phyloP scores from a whole-genome alignment of 495 filamentous ascomycete genomes.

The Schizothecium vesticola region DNA sequence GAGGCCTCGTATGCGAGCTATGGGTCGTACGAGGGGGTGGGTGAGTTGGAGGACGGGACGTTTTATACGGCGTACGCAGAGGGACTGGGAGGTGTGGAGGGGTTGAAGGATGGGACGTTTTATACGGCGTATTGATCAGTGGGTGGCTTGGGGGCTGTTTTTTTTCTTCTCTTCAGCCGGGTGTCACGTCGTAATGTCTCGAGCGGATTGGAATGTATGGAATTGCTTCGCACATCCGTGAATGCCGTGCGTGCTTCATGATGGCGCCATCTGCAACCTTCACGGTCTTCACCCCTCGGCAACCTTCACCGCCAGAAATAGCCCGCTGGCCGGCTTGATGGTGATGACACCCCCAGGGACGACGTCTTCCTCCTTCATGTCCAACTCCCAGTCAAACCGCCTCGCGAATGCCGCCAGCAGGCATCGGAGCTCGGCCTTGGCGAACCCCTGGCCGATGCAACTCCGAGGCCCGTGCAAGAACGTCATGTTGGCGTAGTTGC shows the following conservation, averaged over 20 bases:
- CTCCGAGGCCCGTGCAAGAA: conserved; percentile 55
- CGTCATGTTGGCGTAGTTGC: conserved; percentile 54
- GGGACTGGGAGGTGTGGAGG: background rate
- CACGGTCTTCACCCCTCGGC: background rate
- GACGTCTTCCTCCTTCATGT: conserved; percentile 47
- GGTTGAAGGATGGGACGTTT: background rate
- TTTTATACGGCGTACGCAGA: background rate
- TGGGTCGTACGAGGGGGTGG: background rate
- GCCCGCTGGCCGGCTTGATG: conserved; percentile 54
- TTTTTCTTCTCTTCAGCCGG: background rate
- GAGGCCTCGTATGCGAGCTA: background rate
- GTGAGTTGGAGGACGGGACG: background rate
- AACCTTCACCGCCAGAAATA: conserved; percentile 27
- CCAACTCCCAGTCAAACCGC: conserved; percentile 60
- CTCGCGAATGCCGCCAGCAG: conserved; percentile 68
- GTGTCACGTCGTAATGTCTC: background rate
- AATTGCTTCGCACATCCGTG: background rate
- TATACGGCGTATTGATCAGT: background rate
- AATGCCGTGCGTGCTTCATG: background rate
- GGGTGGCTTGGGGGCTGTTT: background rate
- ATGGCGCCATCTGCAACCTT: no score
- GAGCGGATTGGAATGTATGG: background rate
- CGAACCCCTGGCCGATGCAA: conserved; percentile 65
- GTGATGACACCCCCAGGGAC: conserved; percentile 54
- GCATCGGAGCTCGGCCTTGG: conserved; percentile 73